Evolutionary conservation across 768 basidiomycete species (phyloP), one percentile per base, ranked within the genome.

Genomic region (Agaricus blazei): DNA sequence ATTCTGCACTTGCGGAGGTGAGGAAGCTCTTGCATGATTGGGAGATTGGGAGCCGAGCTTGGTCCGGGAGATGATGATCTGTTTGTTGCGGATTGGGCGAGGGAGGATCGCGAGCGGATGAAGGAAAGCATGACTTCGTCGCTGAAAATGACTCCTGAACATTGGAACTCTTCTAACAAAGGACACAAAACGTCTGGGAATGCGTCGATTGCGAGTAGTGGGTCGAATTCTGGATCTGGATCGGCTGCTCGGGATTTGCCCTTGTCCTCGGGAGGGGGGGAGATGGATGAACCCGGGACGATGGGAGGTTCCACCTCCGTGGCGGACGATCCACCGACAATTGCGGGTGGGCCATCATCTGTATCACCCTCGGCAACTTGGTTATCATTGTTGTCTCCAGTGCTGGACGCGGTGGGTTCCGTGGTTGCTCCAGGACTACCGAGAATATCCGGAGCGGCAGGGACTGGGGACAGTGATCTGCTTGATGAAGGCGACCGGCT

Each of bases 101-200:
- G 47, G 15, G 14, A 56, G 34, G 54, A 56, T 19, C 54, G 54
- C 6, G 41, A n/a, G n/a, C 48, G 54, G 28, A 56, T 40, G 48
- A 56, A 56, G 28, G 48, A 29, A 5, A 56, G 48, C 54, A 56
- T 56, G 9, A 9, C 37, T 12, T 19, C 12, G 15, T 56, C 54
- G 23, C 41, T 49, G 23, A 56, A 56, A 3, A 50, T 9, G 2
- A 48, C 54, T 38, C 54, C 54, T 3, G 54, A 50, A 23, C 54
- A 56, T 19, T 56, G 54, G 28, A 56, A 56, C 5, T 49, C 41
- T 31, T 56, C 54, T 9, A 56, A 23, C 34, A 56, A 48, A 8
- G 54, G 54, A 8, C 54, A 56, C 14, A 56, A 37, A 31, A 47
- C 26, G 19, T 54, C 45, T 4, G 44, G 19, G 3, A 11, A 37